These are phyloP conservation scores for Leavenworthia alabamica DNA, from an alignment of 345 rosid genomes.

Conservation along the genomic window DNA sequence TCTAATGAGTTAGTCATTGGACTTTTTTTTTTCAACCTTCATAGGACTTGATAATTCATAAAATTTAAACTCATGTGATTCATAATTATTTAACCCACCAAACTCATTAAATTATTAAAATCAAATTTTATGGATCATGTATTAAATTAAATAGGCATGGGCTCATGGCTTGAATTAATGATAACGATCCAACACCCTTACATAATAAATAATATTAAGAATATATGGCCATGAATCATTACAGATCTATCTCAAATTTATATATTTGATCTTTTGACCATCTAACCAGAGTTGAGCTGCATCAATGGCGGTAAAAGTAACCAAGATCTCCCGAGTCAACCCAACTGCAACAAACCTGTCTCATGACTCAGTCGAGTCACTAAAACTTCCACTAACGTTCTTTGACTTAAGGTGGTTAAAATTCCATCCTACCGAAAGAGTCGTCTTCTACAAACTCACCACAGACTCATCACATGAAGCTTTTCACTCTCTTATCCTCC, in stretches of 20 bases:
- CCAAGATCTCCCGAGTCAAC: neutral
- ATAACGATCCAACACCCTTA: too few relatives aligned
- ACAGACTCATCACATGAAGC: neutral
- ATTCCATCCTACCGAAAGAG: slow-evolving; percentile 3
- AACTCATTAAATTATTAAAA: too few relatives aligned
- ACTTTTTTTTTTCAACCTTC: too few relatives aligned
- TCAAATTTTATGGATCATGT: too few relatives aligned
- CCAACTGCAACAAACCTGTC: neutral
- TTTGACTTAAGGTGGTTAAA: slow-evolving; percentile 27
- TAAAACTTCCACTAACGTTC: slow-evolving; percentile 21
- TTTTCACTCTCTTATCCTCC: slow-evolving; percentile 9
- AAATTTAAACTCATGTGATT: too few relatives aligned
- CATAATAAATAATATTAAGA: too few relatives aligned
- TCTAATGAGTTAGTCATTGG: too few relatives aligned
- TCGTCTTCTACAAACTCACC: slow-evolving; percentile 31
- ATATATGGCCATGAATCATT: too few relatives aligned
- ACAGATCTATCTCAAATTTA: neutral
- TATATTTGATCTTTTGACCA: neutral
- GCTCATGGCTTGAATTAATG: too few relatives aligned
- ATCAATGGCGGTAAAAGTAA: neutral
- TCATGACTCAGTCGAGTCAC: neutral
- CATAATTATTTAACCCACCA: too few relatives aligned
- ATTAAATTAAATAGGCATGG: too few relatives aligned
- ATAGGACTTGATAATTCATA: too few relatives aligned
- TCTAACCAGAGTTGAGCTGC: neutral